A percentile compares a stretch with the other conserved stretches of the same genome.
phyloP scores from a whole-genome alignment of 116 monocot species.

The Thalassia testudinum region DNA sequence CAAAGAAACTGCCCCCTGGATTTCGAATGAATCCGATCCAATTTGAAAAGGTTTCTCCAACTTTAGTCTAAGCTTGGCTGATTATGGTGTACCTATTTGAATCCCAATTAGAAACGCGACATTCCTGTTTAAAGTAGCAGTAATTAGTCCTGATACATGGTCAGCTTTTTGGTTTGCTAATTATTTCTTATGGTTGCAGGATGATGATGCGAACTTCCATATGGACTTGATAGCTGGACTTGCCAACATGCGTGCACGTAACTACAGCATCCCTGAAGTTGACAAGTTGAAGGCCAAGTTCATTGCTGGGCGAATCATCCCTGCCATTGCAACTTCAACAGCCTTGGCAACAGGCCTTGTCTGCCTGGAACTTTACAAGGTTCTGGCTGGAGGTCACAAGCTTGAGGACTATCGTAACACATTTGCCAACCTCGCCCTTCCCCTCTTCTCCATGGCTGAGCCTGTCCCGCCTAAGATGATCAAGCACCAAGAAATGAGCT shows the following conservation, averaged over 20 bases:
- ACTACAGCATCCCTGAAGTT: conserved; percentile 36
- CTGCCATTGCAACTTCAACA: conserved; percentile 40
- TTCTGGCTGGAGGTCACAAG: conserved; percentile 33
- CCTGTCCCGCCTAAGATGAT: conserved; percentile 36
- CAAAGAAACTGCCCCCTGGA: conserved; percentile 14
- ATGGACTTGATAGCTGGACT: conserved; percentile 39
- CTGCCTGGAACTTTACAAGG: conserved; percentile 45
- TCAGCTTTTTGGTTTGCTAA: too few species aligned
- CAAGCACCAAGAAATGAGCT: conserved; percentile 29
- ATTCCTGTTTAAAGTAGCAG: too few species aligned
- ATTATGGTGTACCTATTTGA: too few species aligned
- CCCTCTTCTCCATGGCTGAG: conserved; percentile 36
- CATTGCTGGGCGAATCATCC: conserved; percentile 44
- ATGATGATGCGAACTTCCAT: conserved; percentile 45
- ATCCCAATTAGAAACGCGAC: too few species aligned
- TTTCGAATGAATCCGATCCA: conserved; percentile 38
- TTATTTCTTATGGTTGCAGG: conserved; percentile 19
- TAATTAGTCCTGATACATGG: too few species aligned
- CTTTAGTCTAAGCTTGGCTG: too few species aligned
- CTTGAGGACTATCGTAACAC: conserved; percentile 45
- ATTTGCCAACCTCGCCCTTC: conserved; percentile 39
- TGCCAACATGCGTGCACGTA: conserved; percentile 42
- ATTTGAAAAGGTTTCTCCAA: conserved; percentile 37
- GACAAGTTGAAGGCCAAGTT: conserved; percentile 48
- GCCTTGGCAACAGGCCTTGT: conserved; percentile 42